Conservation (phyloP, 495 filamentous ascomycete species). For the Tuber microsphaerosporum region DNA sequence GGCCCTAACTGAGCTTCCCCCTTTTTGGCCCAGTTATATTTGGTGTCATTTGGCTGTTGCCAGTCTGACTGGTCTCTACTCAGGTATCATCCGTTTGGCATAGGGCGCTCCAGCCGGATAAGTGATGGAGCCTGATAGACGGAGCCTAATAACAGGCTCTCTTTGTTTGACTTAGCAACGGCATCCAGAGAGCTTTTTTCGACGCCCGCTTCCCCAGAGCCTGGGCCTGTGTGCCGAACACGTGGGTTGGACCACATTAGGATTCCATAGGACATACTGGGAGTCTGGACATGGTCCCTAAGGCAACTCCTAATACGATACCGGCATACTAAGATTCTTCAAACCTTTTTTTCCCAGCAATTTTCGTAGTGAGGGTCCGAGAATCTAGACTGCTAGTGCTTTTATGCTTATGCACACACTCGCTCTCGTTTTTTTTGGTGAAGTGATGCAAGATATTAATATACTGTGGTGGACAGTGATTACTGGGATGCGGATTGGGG, state of each 20-base stretch:
- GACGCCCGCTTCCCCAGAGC: background rate
- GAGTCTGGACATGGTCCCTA: background rate
- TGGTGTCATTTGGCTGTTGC: conserved; percentile 23
- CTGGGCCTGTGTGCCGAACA: background rate
- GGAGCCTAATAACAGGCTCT: background rate
- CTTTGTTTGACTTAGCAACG: background rate
- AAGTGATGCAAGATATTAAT: background rate
- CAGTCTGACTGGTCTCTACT: conserved; percentile 32
- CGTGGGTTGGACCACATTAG: background rate
- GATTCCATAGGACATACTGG: background rate
- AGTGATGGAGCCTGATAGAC: background rate
- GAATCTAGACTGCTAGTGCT: background rate
- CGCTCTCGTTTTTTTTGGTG: background rate
- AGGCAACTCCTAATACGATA: background rate
- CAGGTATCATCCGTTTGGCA: background rate
- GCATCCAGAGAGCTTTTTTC: background rate
- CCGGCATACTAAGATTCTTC: background rate
- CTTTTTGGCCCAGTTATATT: background rate
- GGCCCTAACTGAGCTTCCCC: background rate
- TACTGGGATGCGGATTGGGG: background rate
- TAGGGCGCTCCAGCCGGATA: background rate
- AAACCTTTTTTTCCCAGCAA: background rate
- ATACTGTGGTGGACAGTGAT: background rate
- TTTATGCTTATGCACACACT: background rate
- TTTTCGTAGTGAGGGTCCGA: background rate